These are phyloP conservation scores for Pilaira anomala DNA, from an alignment of 192 early-diverging fungal species.

Conservation along the genomic window DNA sequence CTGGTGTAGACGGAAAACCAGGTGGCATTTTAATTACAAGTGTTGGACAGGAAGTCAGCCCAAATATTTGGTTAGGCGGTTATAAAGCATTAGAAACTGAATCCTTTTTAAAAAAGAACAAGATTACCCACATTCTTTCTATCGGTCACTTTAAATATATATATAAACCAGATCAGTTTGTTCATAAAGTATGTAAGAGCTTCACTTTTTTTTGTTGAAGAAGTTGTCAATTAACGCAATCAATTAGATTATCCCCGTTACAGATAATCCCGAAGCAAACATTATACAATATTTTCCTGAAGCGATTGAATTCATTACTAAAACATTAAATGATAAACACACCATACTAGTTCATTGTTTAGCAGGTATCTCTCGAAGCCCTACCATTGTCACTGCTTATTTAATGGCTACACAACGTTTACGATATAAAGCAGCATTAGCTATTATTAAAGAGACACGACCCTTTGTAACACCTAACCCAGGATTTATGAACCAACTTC, in stretches of 20 bases:
- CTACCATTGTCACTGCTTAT: constrained; percentile 61
- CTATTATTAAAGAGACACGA: constrained; percentile 27
- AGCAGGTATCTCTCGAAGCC: constrained; percentile 57
- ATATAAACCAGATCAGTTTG: constrained; percentile 17
- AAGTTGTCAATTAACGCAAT: too few species aligned
- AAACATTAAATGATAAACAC: constrained; percentile 40
- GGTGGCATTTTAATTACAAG: constrained; percentile 36
- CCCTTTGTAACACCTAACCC: constrained; percentile 33
- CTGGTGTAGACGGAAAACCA: constrained; percentile 25
- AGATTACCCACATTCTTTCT: constrained; percentile 29
- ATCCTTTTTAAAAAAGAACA: constrained; percentile 29
- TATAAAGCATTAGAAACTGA: constrained; percentile 27
- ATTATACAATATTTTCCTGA: constrained; percentile 67
- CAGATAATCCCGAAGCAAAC: constrained; percentile 51
- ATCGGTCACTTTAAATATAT: constrained; percentile 35
- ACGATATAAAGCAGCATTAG: constrained; percentile 29
- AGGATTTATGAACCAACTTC: constrained; percentile 35
- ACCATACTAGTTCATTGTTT: constrained; percentile 70
- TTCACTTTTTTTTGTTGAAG: background rate
- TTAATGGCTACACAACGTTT: constrained; percentile 40
- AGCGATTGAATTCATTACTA: constrained; percentile 55
- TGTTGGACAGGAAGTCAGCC: constrained; percentile 28
- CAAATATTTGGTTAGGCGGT: constrained; percentile 30
- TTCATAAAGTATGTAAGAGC: constrained; percentile 25
- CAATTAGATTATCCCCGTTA: constrained; percentile 27